Conservation (phyloP, 2,329 filamentous ascomycete genomes). For the Cyphellophora europaea region DNA sequence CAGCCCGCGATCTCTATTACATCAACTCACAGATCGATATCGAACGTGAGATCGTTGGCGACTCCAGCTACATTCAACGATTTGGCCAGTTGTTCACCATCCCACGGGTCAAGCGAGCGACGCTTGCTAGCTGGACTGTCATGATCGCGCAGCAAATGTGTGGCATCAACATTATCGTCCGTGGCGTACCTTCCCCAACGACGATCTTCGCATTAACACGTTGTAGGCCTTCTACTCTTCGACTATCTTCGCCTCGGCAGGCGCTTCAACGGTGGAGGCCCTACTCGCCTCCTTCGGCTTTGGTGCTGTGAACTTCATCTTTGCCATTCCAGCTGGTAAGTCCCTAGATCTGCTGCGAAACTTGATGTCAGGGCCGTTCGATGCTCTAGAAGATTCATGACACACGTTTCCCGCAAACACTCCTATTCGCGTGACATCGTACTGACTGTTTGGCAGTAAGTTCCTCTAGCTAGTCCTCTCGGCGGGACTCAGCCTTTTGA, state of each 20-base stretch:
- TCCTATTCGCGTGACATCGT: no score
- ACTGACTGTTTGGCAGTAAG: no score
- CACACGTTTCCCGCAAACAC: no score
- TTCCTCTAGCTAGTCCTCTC: no score
- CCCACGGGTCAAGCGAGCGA: constrained; percentile 48
- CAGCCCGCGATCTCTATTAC: constrained; percentile 36
- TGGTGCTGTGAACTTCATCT: constrained; percentile 56
- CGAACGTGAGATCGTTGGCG: constrained; percentile 20
- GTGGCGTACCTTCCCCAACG: no score
- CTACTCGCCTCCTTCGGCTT: constrained; percentile 57
- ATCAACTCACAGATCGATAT: constrained; percentile 31
- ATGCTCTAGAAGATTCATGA: no score
- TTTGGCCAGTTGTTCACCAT: constrained; percentile 45
- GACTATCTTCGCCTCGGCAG: constrained; percentile 46
- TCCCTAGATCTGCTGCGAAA: no score
- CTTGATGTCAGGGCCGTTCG: no score
- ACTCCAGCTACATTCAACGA: constrained; percentile 47
- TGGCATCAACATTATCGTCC: constrained; percentile 63
- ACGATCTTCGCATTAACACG: no score
- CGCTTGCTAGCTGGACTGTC: constrained; percentile 64
- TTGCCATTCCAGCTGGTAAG: constrained; percentile 55
- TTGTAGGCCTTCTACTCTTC: constrained; percentile 69
- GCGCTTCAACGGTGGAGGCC: constrained; percentile 46
- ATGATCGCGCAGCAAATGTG: constrained; percentile 74
- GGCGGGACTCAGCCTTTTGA: no score